Base-by-base conservation (phyloP, 768 basidiomycete genomes). In the Mycena polygramma region DNA sequence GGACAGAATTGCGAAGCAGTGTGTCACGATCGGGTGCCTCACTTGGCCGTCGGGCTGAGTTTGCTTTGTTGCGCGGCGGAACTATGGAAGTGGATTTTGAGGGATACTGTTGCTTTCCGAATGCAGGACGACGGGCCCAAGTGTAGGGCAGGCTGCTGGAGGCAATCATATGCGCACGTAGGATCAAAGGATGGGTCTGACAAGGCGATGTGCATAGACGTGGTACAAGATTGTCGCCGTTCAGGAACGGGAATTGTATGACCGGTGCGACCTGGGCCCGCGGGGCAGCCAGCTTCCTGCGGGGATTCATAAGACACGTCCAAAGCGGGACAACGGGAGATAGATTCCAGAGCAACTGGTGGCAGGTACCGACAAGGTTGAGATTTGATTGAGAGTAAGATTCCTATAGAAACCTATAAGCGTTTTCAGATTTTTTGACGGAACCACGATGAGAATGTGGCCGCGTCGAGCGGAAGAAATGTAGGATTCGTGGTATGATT, bases 1-100 rank as follows among this genome's bases (percentile, higher is more conserved):
- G 43, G 20, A 30, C 30, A 60, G 30, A 45, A 60, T 60, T 46
- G 45, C 45, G 58, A 60, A 60, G 58, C 46, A 2, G 30, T 26
- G 15, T 41, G 46, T 46, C 30, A 43, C 17, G 43, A 45, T 45
- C 30, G 30, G 6, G 30, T 30, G 30, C 30, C 30, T 30, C 30
- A 30, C 30, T 30, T 30, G 30, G 30, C 30, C 30, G 30, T 6
- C 6, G 30, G 30, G 30, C 30, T 30, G 30, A 30, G 30, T 30
- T 30, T 30, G 30, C 30, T 2, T 30, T 30, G 30, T 35, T 36
- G 54, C 6, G 0, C 14, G 35, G 36, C 41, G 41, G 41, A 15
- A 41, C 41, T 15, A 37, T 19, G 20, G 19, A 36, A 55, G 19
- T 55, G 37, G 54, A 55, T 55, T 37, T 39, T 55, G 35, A 55